Conservation (phyloP, 192 early-diverging fungal genomes). For the Rhizophagus prolifer region DNA sequence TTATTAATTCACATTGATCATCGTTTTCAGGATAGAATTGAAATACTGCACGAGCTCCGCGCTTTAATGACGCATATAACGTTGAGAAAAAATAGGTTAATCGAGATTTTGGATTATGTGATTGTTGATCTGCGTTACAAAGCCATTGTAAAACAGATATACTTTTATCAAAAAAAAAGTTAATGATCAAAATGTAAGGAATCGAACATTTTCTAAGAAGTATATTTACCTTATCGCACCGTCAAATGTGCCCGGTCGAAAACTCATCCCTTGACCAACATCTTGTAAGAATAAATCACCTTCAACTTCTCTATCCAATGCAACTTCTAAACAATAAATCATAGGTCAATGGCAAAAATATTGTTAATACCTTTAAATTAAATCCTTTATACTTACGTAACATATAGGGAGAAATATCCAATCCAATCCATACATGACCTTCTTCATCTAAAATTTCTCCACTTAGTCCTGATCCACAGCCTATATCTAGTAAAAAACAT, state of each 20-base stretch:
- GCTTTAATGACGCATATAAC: slow-evolving; percentile 81
- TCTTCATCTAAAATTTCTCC: slow-evolving; percentile 94
- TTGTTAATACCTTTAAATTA: neutral
- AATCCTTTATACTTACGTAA: slow-evolving; percentile 47
- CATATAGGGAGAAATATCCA: slow-evolving; percentile 95
- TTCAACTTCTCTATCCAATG: slow-evolving; percentile 86
- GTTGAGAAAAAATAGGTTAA: slow-evolving; percentile 90
- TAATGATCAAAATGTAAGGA: neutral
- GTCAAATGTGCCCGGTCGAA: slow-evolving; percentile 95
- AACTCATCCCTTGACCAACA: slow-evolving; percentile 92
- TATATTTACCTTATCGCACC: slow-evolving; percentile 75
- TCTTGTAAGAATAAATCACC: slow-evolving; percentile 96
- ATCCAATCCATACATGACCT: slow-evolving; percentile 95
- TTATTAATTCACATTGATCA: slow-evolving; percentile 90
- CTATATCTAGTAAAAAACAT: slow-evolving; percentile 89
- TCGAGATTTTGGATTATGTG: slow-evolving; percentile 81
- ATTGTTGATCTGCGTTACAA: slow-evolving; percentile 94
- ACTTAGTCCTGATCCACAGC: slow-evolving; percentile 94
- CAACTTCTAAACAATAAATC: slow-evolving; percentile 63
- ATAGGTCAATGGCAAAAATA: neutral
- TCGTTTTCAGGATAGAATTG: slow-evolving; percentile 99
- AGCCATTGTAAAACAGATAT: slow-evolving; percentile 98
- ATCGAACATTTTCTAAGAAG: neutral
- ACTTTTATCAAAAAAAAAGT: slow-evolving; percentile 39
- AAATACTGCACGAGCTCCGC: slow-evolving; percentile 93